A percentile compares a stretch with the other conserved stretches of the same genome.
Conservation (phyloP, 805 yeast genomes). For the Candida ovalis region DNA sequence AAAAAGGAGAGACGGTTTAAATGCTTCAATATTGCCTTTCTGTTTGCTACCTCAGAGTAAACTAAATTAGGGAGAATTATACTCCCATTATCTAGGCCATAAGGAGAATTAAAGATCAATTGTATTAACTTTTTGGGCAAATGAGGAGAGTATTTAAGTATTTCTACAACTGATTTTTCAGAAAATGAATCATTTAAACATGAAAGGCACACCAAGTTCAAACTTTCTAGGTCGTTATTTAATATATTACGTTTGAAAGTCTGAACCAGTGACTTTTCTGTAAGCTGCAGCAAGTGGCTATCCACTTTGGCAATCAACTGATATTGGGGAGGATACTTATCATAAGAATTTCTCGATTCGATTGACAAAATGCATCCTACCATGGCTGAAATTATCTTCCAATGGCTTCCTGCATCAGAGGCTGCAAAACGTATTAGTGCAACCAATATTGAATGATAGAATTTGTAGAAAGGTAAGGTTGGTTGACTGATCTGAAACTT, state of each 20-base stretch:
- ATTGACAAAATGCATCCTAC: constrained; percentile 42
- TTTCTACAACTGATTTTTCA: constrained; percentile 4
- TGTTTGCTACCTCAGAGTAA: constrained; percentile 2
- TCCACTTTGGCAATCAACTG: constrained; percentile 23
- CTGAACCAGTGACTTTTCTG: constrained; percentile 10
- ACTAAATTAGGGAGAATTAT: background rate
- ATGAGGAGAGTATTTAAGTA: constrained; percentile 12
- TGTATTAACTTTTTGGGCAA: constrained; percentile 14
- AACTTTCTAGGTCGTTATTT: constrained; percentile 11
- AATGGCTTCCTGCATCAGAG: constrained; percentile 22
- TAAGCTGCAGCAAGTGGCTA: constrained; percentile 6
- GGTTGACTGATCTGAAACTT: constrained; percentile 48
- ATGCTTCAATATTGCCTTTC: constrained; percentile 43
- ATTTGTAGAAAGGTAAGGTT: constrained; percentile 40
- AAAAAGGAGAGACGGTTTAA: constrained; percentile 46
- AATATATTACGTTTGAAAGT: constrained; percentile 3
- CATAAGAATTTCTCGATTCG: constrained; percentile 20
- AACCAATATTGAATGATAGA: constrained; percentile 36
- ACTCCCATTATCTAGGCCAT: constrained; percentile 23
- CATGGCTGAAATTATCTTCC: constrained; percentile 47
- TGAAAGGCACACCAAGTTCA: constrained; percentile 17
- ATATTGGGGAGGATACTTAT: constrained; percentile 24
- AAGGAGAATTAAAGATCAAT: constrained; percentile 17
- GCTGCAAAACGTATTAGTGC: constrained; percentile 32
- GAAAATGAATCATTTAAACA: constrained; percentile 12